A percentile compares a stretch with the other conserved stretches of the same genome.
Evolutionary conservation across 306 rosid genomes (phyloP).

Genomic region (Gillenia trifoliata): DNA sequence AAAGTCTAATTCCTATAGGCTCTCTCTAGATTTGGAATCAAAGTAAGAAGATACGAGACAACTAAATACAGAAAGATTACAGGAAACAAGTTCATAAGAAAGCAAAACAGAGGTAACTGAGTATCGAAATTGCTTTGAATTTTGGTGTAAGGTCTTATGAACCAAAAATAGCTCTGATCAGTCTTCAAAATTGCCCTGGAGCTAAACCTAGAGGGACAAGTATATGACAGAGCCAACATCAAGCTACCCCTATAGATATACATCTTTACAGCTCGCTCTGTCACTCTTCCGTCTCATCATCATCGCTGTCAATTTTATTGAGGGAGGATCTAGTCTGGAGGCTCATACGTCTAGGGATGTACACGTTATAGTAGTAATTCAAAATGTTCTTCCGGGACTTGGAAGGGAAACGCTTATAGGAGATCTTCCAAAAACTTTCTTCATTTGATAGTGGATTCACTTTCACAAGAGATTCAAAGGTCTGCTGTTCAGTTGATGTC

Average conservation of each 20-base stretch:
- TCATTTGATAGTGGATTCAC: background rate
- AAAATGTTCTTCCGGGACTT: slow-evolving; percentile 23
- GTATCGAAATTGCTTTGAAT: background rate
- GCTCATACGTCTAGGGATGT: slow-evolving; percentile 25
- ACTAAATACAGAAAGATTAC: background rate
- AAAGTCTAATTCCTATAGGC: background rate
- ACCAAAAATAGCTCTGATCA: background rate
- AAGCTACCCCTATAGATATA: background rate
- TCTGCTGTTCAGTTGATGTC: slow-evolving; percentile 17
- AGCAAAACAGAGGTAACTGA: background rate
- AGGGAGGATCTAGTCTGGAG: slow-evolving; percentile 13
- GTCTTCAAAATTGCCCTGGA: background rate
- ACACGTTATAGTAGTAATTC: slow-evolving; percentile 37
- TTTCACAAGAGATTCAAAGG: slow-evolving; percentile 25
- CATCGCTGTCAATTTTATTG: slow-evolving; percentile 19
- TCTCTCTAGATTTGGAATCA: background rate
- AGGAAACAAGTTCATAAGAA: background rate
- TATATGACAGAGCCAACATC: background rate
- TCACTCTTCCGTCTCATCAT: slow-evolving; percentile 8
- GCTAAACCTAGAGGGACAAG: background rate
- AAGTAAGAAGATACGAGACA: background rate
- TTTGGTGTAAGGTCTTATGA: background rate
- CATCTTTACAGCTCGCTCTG: background rate
- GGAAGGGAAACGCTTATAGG: slow-evolving; percentile 25
- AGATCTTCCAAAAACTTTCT: slow-evolving; percentile 28